Evolutionary conservation across 2,329 filamentous ascomycete genomes (phyloP), one percentile per base, ranked within the genome.

Genomic region (Thermoascus crustaceus): DNA sequence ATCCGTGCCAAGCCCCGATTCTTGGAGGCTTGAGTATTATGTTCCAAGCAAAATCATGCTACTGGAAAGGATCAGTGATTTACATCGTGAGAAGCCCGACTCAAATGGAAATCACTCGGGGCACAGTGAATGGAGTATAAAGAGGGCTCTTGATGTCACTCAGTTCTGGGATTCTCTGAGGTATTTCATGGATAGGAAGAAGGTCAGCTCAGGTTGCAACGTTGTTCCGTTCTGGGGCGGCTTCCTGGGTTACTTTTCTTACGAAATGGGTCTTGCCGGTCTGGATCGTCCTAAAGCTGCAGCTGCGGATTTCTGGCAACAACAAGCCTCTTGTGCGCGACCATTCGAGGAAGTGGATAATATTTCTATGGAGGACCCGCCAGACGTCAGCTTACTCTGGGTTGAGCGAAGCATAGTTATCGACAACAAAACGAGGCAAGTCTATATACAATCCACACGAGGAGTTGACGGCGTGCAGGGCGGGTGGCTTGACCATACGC

Each of bases 181-280:
- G 13, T 54, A 57, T 32, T 49, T 68, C 36, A 55, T 69, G 49
- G 52, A 61, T n/a, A 52, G 52, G 46, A 63, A 60, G 32, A 61
- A 51, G 34, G 53, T 67, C 7, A 41, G 45, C 11, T 47, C 46
- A 11, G 62, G 61, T 1, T 52, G 56, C 41, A 24, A 33, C 3
- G 43, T 59, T 1, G 50, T 64, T 13, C 67, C 83, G 0, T 94
- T 94, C 54, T 77, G 84, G 60, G 87, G 85, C 34, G 87, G 87
- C 0, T 79, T 94, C 40, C 76, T 94, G 62, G 87, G 87, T 0
- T 93, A 82, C 50, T 73, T 86, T 33, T 86, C 84, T 0, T 94
- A 94, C 41, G 87, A 94, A 57, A 76, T 87, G 54, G 85, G 85
- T 0, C 64, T 93, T 1, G 66, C 57, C 5, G 52, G 57, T 32